Percentiles rank a stretch among this genome's conserved stretches.
Evolutionary conservation across 179 eudicot species (phyloP).

Genomic region (Beta corolliflora): DNA sequence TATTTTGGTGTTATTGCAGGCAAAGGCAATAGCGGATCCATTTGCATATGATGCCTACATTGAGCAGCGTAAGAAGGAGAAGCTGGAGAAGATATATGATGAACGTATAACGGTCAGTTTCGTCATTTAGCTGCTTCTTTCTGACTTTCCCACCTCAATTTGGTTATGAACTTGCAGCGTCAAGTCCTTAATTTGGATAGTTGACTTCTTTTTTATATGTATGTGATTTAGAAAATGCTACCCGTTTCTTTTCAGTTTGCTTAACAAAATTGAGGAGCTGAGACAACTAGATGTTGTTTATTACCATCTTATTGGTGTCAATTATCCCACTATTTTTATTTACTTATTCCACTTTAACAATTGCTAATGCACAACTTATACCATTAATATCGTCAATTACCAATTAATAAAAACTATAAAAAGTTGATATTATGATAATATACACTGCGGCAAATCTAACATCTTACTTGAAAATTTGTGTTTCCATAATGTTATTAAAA

Average conservation of each 20-base stretch:
- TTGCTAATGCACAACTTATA: too few relatives aligned
- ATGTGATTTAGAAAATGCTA: background rate
- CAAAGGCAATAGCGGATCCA: constrained; percentile 64
- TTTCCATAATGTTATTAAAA: too few relatives aligned
- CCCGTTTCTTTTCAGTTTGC: background rate
- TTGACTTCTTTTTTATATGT: background rate
- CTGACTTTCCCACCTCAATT: background rate
- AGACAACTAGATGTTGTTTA: background rate
- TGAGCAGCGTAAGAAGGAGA: constrained; percentile 60
- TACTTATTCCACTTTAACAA: too few relatives aligned
- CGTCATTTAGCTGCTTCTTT: background rate
- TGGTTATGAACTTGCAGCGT: background rate
- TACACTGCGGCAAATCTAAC: too few relatives aligned
- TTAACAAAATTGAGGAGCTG: background rate
- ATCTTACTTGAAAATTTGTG: too few relatives aligned
- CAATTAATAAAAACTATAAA: too few relatives aligned
- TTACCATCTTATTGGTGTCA: too few relatives aligned
- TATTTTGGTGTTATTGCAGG: constrained; percentile 47
- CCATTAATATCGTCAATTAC: too few relatives aligned
- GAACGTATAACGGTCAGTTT: constrained; percentile 75
- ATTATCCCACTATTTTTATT: too few relatives aligned
- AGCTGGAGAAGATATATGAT: constrained; percentile 44
- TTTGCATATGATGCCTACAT: constrained; percentile 65
- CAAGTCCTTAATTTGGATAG: background rate
- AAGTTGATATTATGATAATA: too few relatives aligned